Conservation (phyloP, 2,329 filamentous ascomycete species). For the Ascochyta lentis region DNA sequence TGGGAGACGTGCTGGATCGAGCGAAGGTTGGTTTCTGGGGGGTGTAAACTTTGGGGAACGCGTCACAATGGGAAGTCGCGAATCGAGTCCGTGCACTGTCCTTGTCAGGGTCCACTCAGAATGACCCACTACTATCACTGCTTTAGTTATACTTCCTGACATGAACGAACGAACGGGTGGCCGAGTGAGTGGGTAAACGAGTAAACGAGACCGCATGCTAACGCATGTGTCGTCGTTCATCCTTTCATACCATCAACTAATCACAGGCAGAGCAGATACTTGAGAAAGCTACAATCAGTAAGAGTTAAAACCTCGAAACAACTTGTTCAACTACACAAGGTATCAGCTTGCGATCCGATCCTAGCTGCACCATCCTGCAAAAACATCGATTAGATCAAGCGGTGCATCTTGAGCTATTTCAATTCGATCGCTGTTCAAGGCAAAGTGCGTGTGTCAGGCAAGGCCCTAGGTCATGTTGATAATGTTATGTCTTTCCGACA, state of each 20-base stretch:
- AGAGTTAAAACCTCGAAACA: too few relatives aligned
- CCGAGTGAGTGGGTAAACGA: neutral
- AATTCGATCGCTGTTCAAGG: neutral
- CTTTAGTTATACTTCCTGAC: neutral
- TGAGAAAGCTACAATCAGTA: too few relatives aligned
- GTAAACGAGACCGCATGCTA: neutral
- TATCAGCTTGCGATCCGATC: too few relatives aligned
- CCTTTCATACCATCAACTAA: neutral
- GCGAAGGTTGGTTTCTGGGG: constrained; percentile 7
- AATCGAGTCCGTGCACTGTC: constrained; percentile 14
- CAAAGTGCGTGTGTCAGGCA: too few relatives aligned
- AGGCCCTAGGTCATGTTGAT: neutral
- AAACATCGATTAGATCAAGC: neutral
- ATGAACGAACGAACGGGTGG: neutral
- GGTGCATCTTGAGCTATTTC: neutral
- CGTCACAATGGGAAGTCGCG: constrained; percentile 30
- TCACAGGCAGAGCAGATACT: too few relatives aligned
- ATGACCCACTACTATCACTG: too few relatives aligned
- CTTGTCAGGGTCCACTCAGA: too few relatives aligned
- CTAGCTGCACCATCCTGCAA: too few relatives aligned
- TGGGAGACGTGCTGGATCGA: neutral
- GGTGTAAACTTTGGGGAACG: constrained; percentile 22
- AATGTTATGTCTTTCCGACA: constrained; percentile 1
- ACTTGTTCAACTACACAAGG: too few relatives aligned
- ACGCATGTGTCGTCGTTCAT: neutral